Conservation (phyloP, 1,284 basidiomycete genomes). For the Coniferiporia sulphurascens region DNA sequence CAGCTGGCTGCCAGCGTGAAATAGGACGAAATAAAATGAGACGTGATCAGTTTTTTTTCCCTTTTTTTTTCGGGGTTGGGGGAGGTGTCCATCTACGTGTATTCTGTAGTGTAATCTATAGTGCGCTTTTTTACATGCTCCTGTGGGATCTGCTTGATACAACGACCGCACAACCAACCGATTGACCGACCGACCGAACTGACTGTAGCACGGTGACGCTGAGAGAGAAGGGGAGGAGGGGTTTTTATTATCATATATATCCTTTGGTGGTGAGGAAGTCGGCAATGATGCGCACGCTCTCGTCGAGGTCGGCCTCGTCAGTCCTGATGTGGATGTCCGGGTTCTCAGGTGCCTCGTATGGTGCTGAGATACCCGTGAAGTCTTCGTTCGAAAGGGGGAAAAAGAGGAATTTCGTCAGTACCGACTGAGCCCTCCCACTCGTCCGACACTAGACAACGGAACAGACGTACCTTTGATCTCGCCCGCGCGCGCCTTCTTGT, state of each 20-base stretch:
- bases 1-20: constrained; percentile 14
- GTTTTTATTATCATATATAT: constrained; percentile 36
- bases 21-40: background rate
- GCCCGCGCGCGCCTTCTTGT: constrained; percentile 94
- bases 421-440: too few relatives aligned
- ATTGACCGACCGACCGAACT: background rate
- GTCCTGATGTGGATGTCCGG: constrained; percentile 96
- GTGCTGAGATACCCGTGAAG: constrained; percentile 97
- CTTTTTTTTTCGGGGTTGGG: background rate
- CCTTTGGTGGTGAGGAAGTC: constrained; percentile 72
- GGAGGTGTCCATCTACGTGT: background rate
- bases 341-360: constrained; percentile 85
- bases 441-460: too few relatives aligned
- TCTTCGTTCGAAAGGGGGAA: constrained; percentile 45
- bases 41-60: background rate
- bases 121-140: background rate
- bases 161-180: background rate
- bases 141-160: background rate
- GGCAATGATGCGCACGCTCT: constrained; percentile 78
- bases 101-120: background rate
- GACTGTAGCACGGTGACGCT: too few relatives aligned
- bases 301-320: constrained; percentile 72
- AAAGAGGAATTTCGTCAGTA: too few relatives aligned
- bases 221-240: too few relatives aligned
- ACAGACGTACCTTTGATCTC: constrained; percentile 81